Evolutionary conservation across 2,329 filamentous ascomycete species (phyloP).

Genomic region (Cordyceps cateniannulata): DNA sequence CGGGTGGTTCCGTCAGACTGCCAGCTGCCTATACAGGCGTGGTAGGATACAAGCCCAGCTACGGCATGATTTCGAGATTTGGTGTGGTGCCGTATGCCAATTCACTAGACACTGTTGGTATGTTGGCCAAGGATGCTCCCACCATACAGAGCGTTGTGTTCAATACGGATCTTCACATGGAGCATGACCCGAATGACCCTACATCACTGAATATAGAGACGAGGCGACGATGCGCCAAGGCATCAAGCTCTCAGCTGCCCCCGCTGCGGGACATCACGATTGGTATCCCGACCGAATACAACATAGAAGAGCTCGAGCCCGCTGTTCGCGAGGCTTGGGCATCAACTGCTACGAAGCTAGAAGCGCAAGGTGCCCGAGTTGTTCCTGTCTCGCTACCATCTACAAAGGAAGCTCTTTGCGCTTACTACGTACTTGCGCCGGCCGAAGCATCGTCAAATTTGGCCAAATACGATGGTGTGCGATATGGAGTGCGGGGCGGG

Average conservation of each 20-base stretch:
- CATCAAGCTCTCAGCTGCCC: conserved; percentile 19
- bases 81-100: conserved; percentile 91
- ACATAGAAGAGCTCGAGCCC: conserved; percentile 71
- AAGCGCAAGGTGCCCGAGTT: conserved; percentile 60
- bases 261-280: conserved; percentile 36
- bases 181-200: conserved; percentile 65
- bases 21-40: conserved; percentile 81
- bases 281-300: conserved; percentile 70
- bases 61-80: conserved; percentile 77
- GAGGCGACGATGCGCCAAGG: conserved; percentile 41
- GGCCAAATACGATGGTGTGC: conserved; percentile 94
- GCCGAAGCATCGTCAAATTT: conserved; percentile 95
- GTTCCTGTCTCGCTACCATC: conserved; percentile 74
- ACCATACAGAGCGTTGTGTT: conserved; percentile 45
- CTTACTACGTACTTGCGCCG: conserved; percentile 92
- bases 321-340: conserved; percentile 66
- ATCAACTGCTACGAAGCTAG: conserved; percentile 51
- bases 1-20: conserved; percentile 79
- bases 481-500: conserved; percentile 63
- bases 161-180: conserved; percentile 39
- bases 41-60: conserved; percentile 86
- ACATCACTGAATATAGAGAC: conserved; percentile 58
- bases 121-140: conserved; percentile 54
- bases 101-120: conserved; percentile 82
- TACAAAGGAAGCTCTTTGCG: conserved; percentile 78